Conservation (phyloP, 1,284 basidiomycete species). For the Peniophora sp. region DNA sequence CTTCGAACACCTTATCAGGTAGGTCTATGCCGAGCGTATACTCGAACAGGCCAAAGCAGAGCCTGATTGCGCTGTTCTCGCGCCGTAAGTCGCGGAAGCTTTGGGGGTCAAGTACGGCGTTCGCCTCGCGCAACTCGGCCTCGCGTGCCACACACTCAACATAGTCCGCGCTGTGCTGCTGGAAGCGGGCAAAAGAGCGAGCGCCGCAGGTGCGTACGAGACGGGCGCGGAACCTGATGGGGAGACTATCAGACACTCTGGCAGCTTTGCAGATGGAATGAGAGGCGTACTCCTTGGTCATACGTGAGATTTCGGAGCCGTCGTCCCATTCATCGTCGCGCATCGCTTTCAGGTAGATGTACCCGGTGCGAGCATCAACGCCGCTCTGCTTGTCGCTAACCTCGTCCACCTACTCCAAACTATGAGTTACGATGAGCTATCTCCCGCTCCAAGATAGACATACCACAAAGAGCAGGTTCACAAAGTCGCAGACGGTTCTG, state of each 20-base stretch:
- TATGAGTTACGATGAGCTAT: no score
- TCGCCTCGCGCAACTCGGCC: slow-evolving; percentile 51
- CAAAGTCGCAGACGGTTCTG: slow-evolving; percentile 55
- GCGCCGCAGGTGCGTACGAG: slow-evolving; percentile 8
- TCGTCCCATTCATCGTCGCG: slow-evolving; percentile 44
- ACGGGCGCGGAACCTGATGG: no score
- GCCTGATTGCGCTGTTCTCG: slow-evolving; percentile 58
- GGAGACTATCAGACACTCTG: no score
- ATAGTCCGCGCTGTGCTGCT: slow-evolving; percentile 47
- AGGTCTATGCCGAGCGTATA: slow-evolving; percentile 54
- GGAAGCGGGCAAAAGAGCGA: slow-evolving; percentile 28
- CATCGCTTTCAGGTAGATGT: slow-evolving; percentile 46
- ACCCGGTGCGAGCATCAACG: slow-evolving; percentile 47
- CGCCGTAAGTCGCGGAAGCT: slow-evolving; percentile 50
- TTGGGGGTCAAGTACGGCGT: slow-evolving; percentile 42
- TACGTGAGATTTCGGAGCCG: slow-evolving; percentile 43
- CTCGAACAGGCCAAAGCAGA: slow-evolving; percentile 57
- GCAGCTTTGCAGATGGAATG: no score
- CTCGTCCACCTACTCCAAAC: slow-evolving; percentile 33
- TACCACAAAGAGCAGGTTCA: slow-evolving; percentile 59
- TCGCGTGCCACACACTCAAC: slow-evolving; percentile 49
- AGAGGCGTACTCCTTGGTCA: slow-evolving; percentile 52
- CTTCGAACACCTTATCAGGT: slow-evolving; percentile 50
- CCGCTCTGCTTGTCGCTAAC: slow-evolving; percentile 61
- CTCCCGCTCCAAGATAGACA: no score